Evolutionary conservation across 768 basidiomycete species (phyloP).

Genomic region (Rhizopogon vulgaris): DNA sequence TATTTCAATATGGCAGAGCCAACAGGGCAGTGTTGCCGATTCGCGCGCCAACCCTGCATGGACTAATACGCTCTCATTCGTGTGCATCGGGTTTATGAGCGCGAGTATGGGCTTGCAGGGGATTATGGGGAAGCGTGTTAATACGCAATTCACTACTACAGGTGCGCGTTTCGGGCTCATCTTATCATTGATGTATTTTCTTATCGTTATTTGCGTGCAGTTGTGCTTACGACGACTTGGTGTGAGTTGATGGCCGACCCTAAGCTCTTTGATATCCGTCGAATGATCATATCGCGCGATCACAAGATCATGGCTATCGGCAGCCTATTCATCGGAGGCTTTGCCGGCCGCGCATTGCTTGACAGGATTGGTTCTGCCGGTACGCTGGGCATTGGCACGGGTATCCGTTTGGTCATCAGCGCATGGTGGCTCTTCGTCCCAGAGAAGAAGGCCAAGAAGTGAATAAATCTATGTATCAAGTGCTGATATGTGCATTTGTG

Average conservation of each 20-base stretch:
- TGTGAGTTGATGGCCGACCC: slow-evolving; percentile 85
- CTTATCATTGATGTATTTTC: background rate
- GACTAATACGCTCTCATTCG: slow-evolving; percentile 61
- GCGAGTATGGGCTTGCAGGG: slow-evolving; percentile 81
- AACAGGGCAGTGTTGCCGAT: slow-evolving; percentile 46
- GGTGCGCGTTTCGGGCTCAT: slow-evolving; percentile 39
- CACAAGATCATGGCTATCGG: slow-evolving; percentile 62
- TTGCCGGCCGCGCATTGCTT: slow-evolving; percentile 55
- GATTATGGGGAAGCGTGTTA: slow-evolving; percentile 75
- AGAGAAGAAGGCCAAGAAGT: slow-evolving; percentile 10
- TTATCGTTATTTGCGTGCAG: slow-evolving; percentile 27
- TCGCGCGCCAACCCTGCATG: slow-evolving; percentile 62
- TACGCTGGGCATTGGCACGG: slow-evolving; percentile 62
- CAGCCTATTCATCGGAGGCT: slow-evolving; percentile 73
- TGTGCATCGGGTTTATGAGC: slow-evolving; percentile 73
- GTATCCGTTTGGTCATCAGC: slow-evolving; percentile 54
- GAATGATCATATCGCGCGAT: slow-evolving; percentile 55
- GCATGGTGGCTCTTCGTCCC: slow-evolving; percentile 65
- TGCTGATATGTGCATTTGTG: background rate
- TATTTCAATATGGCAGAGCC: slow-evolving; percentile 65
- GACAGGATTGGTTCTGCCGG: slow-evolving; percentile 54
- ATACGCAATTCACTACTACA: slow-evolving; percentile 74
- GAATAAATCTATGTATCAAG: background rate
- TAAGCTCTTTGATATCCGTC: slow-evolving; percentile 52
- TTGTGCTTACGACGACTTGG: slow-evolving; percentile 85